Conservation (phyloP, 805 yeast species). For the Dipodascopsis uninucleata region DNA sequence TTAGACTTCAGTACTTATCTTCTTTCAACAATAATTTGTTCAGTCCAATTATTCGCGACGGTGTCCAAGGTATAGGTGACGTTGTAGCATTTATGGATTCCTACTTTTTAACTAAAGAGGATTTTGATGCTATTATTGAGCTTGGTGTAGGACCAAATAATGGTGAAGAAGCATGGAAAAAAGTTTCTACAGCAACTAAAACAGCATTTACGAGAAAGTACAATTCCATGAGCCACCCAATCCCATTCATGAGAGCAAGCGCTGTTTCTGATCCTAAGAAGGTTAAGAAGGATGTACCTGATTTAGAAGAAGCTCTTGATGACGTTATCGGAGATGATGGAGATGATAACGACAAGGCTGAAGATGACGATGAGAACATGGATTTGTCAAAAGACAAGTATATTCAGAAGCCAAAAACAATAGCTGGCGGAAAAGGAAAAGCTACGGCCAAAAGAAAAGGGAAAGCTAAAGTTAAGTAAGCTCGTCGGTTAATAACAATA, state of each 20-base stretch:
- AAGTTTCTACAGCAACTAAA: constrained; percentile 72
- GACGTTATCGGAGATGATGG: constrained; percentile 51
- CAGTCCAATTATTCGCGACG: constrained; percentile 53
- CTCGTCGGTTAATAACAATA: background rate
- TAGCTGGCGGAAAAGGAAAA: constrained; percentile 8
- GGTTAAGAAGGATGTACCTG: constrained; percentile 46
- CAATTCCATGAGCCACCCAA: constrained; percentile 74
- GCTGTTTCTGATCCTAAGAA: constrained; percentile 40
- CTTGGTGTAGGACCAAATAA: constrained; percentile 62
- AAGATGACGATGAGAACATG: constrained; percentile 43
- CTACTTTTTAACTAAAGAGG: constrained; percentile 83
- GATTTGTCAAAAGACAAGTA: constrained; percentile 56
- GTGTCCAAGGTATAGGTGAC: constrained; percentile 59
- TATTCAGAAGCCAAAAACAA: constrained; percentile 44
- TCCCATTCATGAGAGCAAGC: constrained; percentile 61
- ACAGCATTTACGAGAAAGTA: constrained; percentile 83
- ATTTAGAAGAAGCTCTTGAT: constrained; percentile 55
- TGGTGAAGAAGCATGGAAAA: constrained; percentile 50
- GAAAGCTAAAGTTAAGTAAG: background rate
- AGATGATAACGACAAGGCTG: constrained; percentile 36
- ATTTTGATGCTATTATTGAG: constrained; percentile 86
- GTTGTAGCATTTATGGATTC: constrained; percentile 75
- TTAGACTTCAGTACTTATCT: constrained; percentile 67
- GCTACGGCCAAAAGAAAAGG: constrained; percentile 5
- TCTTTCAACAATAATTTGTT: constrained; percentile 54